phyloP scores from a whole-genome alignment of 495 filamentous ascomycete species.

The Parmelia sp. region DNA sequence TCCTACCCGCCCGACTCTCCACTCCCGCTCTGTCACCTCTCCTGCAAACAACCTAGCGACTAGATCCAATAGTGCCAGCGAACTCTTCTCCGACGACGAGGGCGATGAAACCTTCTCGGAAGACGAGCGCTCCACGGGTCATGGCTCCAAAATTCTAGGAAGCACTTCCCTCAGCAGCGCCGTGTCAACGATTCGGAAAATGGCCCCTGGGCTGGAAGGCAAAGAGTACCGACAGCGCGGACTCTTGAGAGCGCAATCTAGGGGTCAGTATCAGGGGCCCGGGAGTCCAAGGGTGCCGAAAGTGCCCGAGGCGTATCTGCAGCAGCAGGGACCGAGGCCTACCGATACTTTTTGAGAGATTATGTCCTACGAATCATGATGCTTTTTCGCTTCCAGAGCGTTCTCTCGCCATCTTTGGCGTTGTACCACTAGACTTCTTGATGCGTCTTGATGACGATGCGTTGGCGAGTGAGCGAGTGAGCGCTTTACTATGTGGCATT shows the following conservation, averaged over 20 bases:
- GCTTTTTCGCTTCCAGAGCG: not conserved
- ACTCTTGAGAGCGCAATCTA: slow-evolving; percentile 47
- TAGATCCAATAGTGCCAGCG: slow-evolving; percentile 28
- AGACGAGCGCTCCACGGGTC: slow-evolving; percentile 36
- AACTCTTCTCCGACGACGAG: slow-evolving; percentile 51
- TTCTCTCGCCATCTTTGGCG: not conserved
- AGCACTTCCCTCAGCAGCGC: slow-evolving; percentile 16
- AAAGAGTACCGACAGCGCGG: slow-evolving; percentile 58
- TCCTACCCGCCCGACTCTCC: slow-evolving; percentile 42
- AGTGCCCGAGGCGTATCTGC: slow-evolving; percentile 53
- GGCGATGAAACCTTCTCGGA: slow-evolving; percentile 45
- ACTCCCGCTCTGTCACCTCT: slow-evolving; percentile 68
- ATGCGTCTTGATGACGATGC: not conserved
- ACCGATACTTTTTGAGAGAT: slow-evolving; percentile 4
- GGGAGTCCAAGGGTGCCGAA: slow-evolving; percentile 56
- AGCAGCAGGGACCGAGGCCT: slow-evolving; percentile 14
- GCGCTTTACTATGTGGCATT: not conserved
- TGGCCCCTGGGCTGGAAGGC: slow-evolving; percentile 58
- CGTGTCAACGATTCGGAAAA: slow-evolving; percentile 40
- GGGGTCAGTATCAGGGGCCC: slow-evolving; percentile 33
- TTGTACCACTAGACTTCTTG: not conserved
- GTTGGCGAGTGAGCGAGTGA: not conserved
- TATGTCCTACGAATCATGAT: not conserved
- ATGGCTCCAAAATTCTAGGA: slow-evolving; percentile 39
- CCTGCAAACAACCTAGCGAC: slow-evolving; percentile 52